A percentile compares a stretch with the other conserved stretches of the same genome.
phyloP scores from a whole-genome alignment of 2,329 filamentous ascomycete species.

The Teratosphaeria viscida region DNA sequence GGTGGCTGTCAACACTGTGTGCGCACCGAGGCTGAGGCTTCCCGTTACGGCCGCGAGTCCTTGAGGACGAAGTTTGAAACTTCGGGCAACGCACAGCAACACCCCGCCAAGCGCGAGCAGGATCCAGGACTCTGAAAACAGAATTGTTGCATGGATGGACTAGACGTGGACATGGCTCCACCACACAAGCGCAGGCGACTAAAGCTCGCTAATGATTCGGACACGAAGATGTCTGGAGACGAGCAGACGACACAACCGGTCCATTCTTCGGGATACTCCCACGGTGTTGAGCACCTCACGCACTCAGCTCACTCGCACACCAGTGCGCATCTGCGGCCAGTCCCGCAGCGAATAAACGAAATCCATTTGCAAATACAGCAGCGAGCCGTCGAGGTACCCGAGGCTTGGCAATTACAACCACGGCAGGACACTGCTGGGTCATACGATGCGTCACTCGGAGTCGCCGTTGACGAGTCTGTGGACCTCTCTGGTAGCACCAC shows the following conservation, averaged over 20 bases:
- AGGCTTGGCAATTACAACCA: conserved; percentile 7
- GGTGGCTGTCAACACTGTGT: not conserved
- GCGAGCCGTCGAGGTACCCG: conserved; percentile 3
- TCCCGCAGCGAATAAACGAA: conserved; percentile 13
- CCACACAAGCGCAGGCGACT: conserved; percentile 16
- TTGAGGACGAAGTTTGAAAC: not conserved
- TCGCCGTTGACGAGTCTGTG: conserved; percentile 5
- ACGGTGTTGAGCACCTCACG: conserved; percentile 8
- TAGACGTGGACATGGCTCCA: conserved; percentile 20
- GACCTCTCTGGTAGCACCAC: conserved; percentile 8
- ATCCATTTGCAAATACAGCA: conserved; percentile 11
- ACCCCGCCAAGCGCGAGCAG: not conserved
- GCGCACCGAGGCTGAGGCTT: not conserved
- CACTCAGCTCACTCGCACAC: not conserved
- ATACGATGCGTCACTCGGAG: conserved; percentile 3
- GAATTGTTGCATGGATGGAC: conserved; percentile 5
- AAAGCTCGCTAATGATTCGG: conserved; percentile 9
- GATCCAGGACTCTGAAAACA: not conserved
- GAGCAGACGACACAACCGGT: not conserved
- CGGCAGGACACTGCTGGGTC: conserved; percentile 12
- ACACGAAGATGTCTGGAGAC: conserved; percentile 9
- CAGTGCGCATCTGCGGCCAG: conserved; percentile 2
- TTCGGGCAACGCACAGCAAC: not conserved
- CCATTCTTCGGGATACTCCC: conserved; percentile 4
- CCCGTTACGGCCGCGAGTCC: not conserved